Evolutionary conservation across 1,139 yeast genomes (phyloP).

Genomic region (Pneumocystis oryctolagi): DNA sequence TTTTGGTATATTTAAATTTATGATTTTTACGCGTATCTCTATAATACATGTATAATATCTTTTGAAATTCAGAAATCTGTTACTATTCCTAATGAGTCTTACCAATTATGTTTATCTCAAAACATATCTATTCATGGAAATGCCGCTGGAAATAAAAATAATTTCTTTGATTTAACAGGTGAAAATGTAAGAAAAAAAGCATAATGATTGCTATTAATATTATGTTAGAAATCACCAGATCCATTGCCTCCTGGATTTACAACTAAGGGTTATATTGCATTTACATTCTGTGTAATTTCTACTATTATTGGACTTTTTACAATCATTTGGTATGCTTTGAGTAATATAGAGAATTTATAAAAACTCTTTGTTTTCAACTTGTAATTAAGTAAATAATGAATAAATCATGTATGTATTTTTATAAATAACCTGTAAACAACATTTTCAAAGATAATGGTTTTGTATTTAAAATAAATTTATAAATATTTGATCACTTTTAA

Average conservation of each 20-base stretch:
- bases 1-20: too few species aligned
- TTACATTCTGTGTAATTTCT: too few species aligned
- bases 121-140: neutral
- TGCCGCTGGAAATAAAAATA: neutral
- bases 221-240: too few species aligned
- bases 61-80: too few species aligned
- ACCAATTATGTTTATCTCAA: neutral
- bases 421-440: neutral
- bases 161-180: neutral
- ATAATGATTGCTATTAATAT: too few species aligned
- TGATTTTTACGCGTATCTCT: too few species aligned
- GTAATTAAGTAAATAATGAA: neutral
- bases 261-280: too few species aligned
- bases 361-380: neutral
- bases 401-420: neutral
- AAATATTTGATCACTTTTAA: neutral
- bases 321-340: too few species aligned
- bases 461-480: neutral
- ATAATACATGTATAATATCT: too few species aligned
- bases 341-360: neutral
- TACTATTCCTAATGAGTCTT: too few species aligned
- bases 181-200: neutral
- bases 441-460: neutral
- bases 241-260: too few species aligned
- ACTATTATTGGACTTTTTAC: too few species aligned